Base-by-base conservation (phyloP, 768 basidiomycete genomes). In the Tylopilus vinaceipallidus region DNA sequence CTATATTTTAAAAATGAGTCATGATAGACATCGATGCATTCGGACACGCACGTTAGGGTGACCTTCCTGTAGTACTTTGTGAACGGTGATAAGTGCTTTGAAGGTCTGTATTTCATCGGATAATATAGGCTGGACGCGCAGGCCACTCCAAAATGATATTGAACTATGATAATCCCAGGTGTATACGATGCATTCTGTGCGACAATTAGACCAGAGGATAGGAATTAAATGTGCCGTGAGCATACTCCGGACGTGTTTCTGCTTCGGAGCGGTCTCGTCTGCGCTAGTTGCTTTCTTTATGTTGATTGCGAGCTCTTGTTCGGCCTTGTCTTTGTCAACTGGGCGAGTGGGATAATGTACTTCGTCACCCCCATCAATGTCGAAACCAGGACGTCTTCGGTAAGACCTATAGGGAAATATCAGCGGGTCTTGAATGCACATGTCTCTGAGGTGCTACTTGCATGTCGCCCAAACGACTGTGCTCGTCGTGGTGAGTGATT, bases 101-200 rank as follows among this genome's bases (percentile, higher is more conserved):
- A 98, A 99, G 0, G 97, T 95, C 71, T 97, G 94, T 0, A 98
- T 83, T 74, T 99, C 97, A 69, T 99, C 97, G 4, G 94, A 83
- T 23, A 99, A 74, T 60, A 99, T 97, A 35, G 97, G 97, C 56
- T 98, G 95, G 2, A 98, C 97, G 26, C 97, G 81, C 7, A 99
- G 78, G 24, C 92, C 93, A 59, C 91, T 93, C 97, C 97, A 99
- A 67, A 98, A 98, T 6, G 95, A 95, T 59, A 91, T 85, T 30
- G 95, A 98, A 17, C 94, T 90, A 62, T 98, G 95, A 63, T 98
- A 98, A 69, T 99, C 97, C 95, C 95, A 98, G 7, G 97, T 98
- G 70, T 94, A 99, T 22, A 98, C 91, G 66, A 99, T 98, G 62
- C 90, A 92, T 75, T 98, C 95, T 98, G 68, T 10, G 9, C 27